Conservation (phyloP, 2,329 filamentous ascomycete genomes). For the Colletotrichum eremochloae region DNA sequence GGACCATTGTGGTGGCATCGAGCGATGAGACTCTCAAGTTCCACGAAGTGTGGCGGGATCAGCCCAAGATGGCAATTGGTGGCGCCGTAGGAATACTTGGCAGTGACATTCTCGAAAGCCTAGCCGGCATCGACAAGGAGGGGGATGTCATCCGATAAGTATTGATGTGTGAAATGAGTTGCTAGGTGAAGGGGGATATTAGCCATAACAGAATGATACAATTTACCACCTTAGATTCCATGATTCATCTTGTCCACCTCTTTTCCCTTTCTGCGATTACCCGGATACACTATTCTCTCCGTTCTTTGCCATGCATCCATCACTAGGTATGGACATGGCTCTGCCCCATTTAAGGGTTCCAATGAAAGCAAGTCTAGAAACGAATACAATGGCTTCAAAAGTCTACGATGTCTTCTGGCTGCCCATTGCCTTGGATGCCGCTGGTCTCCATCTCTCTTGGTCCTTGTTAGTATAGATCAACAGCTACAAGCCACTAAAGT, state of each 20-base stretch:
- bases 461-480: too few species aligned
- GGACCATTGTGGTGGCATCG: slow-evolving; percentile 88
- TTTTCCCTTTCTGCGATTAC: neutral
- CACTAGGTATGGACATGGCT: too few species aligned
- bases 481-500: too few species aligned
- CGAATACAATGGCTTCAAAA: neutral
- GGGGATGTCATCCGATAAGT: slow-evolving; percentile 77
- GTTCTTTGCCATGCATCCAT: neutral
- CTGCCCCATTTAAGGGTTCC: too few species aligned
- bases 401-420: too few species aligned
- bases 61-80: slow-evolving; percentile 65
- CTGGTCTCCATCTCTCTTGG: too few species aligned
- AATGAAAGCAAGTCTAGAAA: too few species aligned
- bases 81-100: slow-evolving; percentile 74
- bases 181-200: slow-evolving; percentile 3
- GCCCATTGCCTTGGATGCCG: too few species aligned
- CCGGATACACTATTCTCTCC: too few species aligned
- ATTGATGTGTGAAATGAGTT: slow-evolving; percentile 52
- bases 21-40: slow-evolving; percentile 96
- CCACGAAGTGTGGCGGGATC: slow-evolving; percentile 90
- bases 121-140: slow-evolving; percentile 84
- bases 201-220: slow-evolving; percentile 22
- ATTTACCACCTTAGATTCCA: neutral
- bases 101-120: slow-evolving; percentile 85
- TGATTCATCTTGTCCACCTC: neutral